These are phyloP conservation scores for Coemansia pectinata DNA, from an alignment of 192 early-diverging fungal genomes.

Conservation along the genomic window DNA sequence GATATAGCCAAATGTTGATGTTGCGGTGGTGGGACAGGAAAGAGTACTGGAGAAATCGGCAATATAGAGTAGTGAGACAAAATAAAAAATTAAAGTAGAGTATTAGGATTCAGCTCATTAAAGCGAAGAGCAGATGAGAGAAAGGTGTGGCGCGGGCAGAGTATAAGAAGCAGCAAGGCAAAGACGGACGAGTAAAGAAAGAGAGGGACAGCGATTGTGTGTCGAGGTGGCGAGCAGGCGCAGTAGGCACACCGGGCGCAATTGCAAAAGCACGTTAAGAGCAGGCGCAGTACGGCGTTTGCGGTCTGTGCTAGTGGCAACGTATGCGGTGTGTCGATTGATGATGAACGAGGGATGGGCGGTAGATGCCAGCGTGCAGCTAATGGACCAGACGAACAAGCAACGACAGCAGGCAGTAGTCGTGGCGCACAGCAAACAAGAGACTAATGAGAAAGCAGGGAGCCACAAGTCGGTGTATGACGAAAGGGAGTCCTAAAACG, in stretches of 20 bases:
- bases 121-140: background rate
- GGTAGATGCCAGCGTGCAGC: background rate
- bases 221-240: background rate
- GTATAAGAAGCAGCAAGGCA: slow-evolving; percentile 6
- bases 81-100: background rate
- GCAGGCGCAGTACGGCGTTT: slow-evolving; percentile 3
- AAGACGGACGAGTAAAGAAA: background rate
- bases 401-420: slow-evolving; percentile 1
- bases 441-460: background rate
- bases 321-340: background rate
- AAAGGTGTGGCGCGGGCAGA: background rate
- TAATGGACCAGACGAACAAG: background rate
- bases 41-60: slow-evolving; percentile 1
- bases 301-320: background rate
- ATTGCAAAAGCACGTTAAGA: background rate
- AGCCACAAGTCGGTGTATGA: background rate
- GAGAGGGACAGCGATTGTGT: slow-evolving; percentile 16
- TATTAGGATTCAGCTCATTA: slow-evolving; percentile 3
- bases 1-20: background rate
- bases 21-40: background rate
- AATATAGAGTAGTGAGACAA: slow-evolving; percentile 4
- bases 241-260: background rate
- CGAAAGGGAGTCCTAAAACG: background rate
- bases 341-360: slow-evolving; percentile 1
- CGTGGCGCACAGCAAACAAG: slow-evolving; percentile 9